Base-by-base conservation (phyloP, 805 yeast species). In the Yarrowia porcina region DNA sequence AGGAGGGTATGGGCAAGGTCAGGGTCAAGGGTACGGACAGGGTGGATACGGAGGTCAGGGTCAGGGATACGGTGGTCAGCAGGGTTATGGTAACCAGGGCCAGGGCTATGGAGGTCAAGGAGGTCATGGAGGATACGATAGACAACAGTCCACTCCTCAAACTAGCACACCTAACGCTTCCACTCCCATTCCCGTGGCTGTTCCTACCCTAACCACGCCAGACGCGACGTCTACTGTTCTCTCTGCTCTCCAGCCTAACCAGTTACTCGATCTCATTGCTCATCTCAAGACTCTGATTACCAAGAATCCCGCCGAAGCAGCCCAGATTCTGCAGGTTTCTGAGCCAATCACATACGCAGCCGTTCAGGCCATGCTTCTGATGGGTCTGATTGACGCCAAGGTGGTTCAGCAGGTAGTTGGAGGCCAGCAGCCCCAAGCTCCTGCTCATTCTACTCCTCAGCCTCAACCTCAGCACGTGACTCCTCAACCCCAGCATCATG, bases 291-390 rank as follows among this genome's bases (percentile, higher is more conserved):
- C 75, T 25, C 83, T 88, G 84, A 74, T 87, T 1, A 72, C 74
- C 3, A 80, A 79, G 45, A 80, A 87, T 65, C 89, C 90, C 0
- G 78, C 78, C 9, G 77, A 85, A 64, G 87, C 87, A 77, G 82
- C 79, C 61, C 80, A 80, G 35, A 74, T 90, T 39, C 77, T 90
- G 23, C 79, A 80, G 25, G 84, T 83, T 65, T 84, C 66, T 5
- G 68, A 85, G 68, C 93, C 94, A 0, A 76, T 91, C 60, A 76
- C 88, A 1, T 89, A 85, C 70, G 90, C 94, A 0, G 75, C 90
- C 32, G 89, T 90, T 1, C 96, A 91, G 70, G 79, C 86, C 0
- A 74, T 89, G 62, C 72, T 85, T 65, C 72, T 72, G 65, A 74
- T 74, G 69, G 78, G 75, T 25, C 69, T 71, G 39, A 74, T 71